Conservation (phyloP, 2,329 filamentous ascomycete genomes). For the Clonostachys sp. region DNA sequence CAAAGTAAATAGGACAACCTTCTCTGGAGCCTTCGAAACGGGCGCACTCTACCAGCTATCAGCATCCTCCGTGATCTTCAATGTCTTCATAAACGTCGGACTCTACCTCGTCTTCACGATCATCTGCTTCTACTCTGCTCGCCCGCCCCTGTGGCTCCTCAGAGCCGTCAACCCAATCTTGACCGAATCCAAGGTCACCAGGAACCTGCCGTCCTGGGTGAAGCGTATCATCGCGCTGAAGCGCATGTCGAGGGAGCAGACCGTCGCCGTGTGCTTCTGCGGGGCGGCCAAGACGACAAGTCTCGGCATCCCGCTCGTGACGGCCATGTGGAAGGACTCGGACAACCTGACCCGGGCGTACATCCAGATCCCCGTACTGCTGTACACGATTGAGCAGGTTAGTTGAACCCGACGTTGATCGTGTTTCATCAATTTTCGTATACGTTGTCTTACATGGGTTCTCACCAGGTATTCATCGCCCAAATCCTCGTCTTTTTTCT, state of each 20-base stretch:
- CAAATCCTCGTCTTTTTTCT: constrained; percentile 41
- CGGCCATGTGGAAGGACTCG: constrained; percentile 61
- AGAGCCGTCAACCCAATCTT: constrained; percentile 23
- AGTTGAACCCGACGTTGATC: not conserved
- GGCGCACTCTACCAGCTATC: constrained; percentile 55
- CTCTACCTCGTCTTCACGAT: constrained; percentile 59
- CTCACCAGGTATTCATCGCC: constrained; percentile 30
- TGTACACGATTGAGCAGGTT: constrained; percentile 56
- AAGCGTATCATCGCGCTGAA: constrained; percentile 34
- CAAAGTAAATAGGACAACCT: constrained; percentile 55
- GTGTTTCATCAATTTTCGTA: constrained; percentile 10
- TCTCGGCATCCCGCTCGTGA: constrained; percentile 63
- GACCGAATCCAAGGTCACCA: constrained; percentile 18
- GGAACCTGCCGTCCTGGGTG: constrained; percentile 16
- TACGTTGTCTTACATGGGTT: not conserved
- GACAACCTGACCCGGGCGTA: constrained; percentile 49
- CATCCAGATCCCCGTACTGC: constrained; percentile 59
- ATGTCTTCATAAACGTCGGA: constrained; percentile 62
- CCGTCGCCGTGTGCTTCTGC: constrained; percentile 69
- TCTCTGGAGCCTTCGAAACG: constrained; percentile 61
- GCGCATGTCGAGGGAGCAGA: constrained; percentile 54
- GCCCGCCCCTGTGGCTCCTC: constrained; percentile 29
- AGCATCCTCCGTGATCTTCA: constrained; percentile 58
- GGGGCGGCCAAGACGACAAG: constrained; percentile 70
- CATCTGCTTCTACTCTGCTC: constrained; percentile 50